These are phyloP conservation scores for Claviceps sp. DNA, from an alignment of 2,329 filamentous ascomycete genomes.

Conservation along the genomic window DNA sequence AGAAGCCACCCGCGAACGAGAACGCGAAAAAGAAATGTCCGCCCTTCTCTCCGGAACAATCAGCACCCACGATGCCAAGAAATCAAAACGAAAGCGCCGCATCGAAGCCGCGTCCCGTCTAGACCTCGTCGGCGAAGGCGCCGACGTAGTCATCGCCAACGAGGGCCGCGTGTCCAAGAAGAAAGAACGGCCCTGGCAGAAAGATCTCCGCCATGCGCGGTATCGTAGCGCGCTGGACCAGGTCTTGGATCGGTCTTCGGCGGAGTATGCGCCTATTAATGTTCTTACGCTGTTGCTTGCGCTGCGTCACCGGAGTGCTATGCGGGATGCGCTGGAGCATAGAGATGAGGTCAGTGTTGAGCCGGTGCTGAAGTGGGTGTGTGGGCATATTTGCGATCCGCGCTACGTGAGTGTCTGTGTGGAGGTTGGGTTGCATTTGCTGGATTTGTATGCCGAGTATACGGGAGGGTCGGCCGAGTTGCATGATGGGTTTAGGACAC, in stretches of 20 bases:
- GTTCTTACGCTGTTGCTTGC: constrained; percentile 70
- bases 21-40: constrained; percentile 74
- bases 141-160: constrained; percentile 79
- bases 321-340: constrained; percentile 65
- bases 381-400: constrained; percentile 68
- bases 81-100: constrained; percentile 53
- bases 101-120: constrained; percentile 38
- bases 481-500: constrained; percentile 51
- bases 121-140: constrained; percentile 71
- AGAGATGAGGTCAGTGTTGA: constrained; percentile 71
- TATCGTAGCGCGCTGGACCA: constrained; percentile 69
- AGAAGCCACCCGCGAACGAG: constrained; percentile 62
- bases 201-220: constrained; percentile 61
- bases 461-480: constrained; percentile 62
- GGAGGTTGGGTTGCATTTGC: constrained; percentile 66
- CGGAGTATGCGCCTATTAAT: constrained; percentile 44
- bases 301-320: constrained; percentile 74
- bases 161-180: constrained; percentile 37
- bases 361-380: constrained; percentile 74
- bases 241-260: constrained; percentile 45
- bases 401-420: constrained; percentile 69
- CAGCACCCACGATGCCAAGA: constrained; percentile 61
- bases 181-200: constrained; percentile 66
- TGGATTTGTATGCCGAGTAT: constrained; percentile 80
- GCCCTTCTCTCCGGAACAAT: constrained; percentile 66